Evolutionary conservation across 192 early-diverging fungal genomes (phyloP), one percentile per base, ranked within the genome.

Genomic region (Coemansia sp.): DNA sequence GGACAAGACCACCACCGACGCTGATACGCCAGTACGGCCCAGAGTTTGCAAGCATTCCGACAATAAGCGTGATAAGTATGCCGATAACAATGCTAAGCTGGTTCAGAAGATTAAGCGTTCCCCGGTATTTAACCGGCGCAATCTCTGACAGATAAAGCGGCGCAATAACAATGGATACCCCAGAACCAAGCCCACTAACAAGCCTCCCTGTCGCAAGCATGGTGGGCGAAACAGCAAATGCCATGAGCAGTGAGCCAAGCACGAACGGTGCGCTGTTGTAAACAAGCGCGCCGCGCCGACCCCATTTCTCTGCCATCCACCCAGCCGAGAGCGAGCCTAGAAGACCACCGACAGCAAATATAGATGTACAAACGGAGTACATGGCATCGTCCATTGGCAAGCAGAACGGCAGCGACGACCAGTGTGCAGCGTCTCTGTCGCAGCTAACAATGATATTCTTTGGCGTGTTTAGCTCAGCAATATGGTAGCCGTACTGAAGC

Each of bases 61-160:
- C 66, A 9, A 83, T 69, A 58, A 92, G 92, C 0, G 92, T 81
- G 8, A 86, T 65, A 19, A 97, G 73, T 68, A 97, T 89, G 11
- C 95, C 95, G 10, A 87, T 56, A 10, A 95, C 93, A 57, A 94
- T 92, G 33, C 89, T 87, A 58, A 93, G 68, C 75, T 97, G 95
- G 75, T 93, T 94, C 61, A 90, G 73, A 25, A 90, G 69, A 72
- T 86, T 92, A 34, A 94, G 84, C 17, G 84, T 81, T 4, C 95
- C 95, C 8, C 92, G 81, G 29, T 82, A 74, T 14, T 76, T 77
- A 32, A 85, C 73, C 1, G 95, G 90, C 10, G 89, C 87, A 66
- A 94, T 84, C 69, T 95, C 95, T 15, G 89, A 82, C 53, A 96
- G 81, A 69, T 93, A 95, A 57, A 89, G 82, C 3, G 95, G 93